Evolutionary conservation across 2,329 filamentous ascomycete genomes (phyloP), one percentile per base, ranked within the genome.

Genomic region (Colletotrichum tamarilloi): DNA sequence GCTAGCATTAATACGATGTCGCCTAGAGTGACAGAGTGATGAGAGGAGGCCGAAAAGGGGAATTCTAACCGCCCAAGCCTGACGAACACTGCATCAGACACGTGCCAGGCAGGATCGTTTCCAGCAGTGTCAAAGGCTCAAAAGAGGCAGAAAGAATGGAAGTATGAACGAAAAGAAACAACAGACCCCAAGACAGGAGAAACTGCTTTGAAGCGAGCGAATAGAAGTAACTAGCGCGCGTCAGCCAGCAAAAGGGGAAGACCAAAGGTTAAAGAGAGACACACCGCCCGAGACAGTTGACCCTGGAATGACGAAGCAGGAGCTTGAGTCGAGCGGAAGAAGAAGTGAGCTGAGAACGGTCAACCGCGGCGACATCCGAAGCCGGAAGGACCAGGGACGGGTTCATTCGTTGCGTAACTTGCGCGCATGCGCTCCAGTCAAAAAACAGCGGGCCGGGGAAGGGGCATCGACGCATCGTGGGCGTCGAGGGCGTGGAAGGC

Each of bases 381-480:
- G 66, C 58, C 66, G 66, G 58, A 68, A 63, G 46, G 32, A 22
- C 19, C 58, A 63, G 58, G 32, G 56, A 53, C 28, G 57, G 46
- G 28, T 62, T 49, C 38, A 58, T n/a, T 26, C 11, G 9, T 12
- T 24, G 16, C 28, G 53, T 5, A 42, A 42, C 14, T 16, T 28
- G 56, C 56, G 56, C 56, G 19, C 22, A 68, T 72, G 70, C 70
- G 70, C 70, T 70, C 70, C 70, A 73, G 70, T 70, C 56, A 73
- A 52, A 32, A 38, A 52, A 30, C 32, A 57, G 42, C 22, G 46
- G 49, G 62, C 14, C 38, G 19, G 22, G 30, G 57, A 22, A 46
- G 26, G 24, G 38, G 22, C 38, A 19, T 42, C 11, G 32, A 35
- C 32, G 11, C 32, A 35, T 35, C 32, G 4, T 35, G 32, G 32